phyloP scores from a whole-genome alignment of 2,329 filamentous ascomycete genomes.

The Sarocladiaceae sp. region DNA sequence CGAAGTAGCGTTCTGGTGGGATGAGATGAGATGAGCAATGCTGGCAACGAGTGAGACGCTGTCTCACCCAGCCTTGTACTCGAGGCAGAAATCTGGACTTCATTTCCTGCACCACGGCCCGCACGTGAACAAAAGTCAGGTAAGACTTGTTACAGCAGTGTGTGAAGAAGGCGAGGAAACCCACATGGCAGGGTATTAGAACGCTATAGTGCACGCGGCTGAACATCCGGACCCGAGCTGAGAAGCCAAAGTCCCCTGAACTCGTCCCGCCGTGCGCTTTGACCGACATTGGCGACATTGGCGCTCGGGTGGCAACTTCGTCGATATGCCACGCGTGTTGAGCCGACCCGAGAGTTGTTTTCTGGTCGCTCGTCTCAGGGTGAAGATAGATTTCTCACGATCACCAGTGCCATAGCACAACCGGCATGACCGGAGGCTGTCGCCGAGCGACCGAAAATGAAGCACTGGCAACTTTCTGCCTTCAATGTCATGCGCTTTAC shows the following conservation, averaged over 20 bases:
- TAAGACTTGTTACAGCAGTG: background rate
- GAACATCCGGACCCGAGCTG: slow-evolving; percentile 5
- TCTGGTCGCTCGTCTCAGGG: background rate
- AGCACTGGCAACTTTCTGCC: background rate
- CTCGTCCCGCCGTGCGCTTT: background rate
- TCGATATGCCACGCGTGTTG: too few relatives aligned
- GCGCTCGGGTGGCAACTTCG: background rate
- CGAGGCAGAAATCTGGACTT: too few relatives aligned
- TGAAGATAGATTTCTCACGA: too few relatives aligned
- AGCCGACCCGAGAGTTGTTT: too few relatives aligned
- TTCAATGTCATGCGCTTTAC: background rate
- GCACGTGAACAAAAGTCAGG: background rate
- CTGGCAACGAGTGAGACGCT: background rate
- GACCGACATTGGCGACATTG: background rate
- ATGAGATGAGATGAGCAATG: background rate
- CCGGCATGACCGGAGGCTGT: too few relatives aligned
- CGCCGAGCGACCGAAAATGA: background rate
- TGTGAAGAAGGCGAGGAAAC: too few relatives aligned
- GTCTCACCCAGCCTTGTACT: too few relatives aligned
- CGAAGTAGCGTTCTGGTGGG: too few relatives aligned
- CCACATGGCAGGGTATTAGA: slow-evolving; percentile 1
- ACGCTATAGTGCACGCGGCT: background rate
- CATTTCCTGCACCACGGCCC: too few relatives aligned
- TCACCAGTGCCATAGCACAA: too few relatives aligned
- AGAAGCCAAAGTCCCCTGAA: slow-evolving; percentile 4